Evolutionary conservation across 2,329 filamentous ascomycete genomes (phyloP).

Genomic region (Pseudogymnoascus sp.): DNA sequence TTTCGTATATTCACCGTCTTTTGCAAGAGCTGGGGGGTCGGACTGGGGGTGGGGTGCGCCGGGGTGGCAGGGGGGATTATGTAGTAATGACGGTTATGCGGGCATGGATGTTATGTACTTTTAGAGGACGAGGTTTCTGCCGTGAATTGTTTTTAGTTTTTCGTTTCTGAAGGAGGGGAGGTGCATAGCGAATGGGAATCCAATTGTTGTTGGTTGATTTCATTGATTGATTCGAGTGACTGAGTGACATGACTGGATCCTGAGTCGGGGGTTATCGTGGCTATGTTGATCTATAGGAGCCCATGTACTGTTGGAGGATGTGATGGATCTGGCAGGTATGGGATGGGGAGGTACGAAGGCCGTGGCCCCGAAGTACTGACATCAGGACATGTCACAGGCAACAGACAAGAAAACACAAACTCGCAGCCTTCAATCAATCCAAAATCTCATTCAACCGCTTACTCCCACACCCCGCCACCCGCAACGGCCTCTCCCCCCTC

Average conservation of each 20-base stretch:
- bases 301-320: neutral
- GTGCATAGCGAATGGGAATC: neutral
- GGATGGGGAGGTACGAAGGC: neutral
- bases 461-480: neutral
- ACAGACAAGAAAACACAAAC: neutral
- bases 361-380: neutral
- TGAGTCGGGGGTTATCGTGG: neutral
- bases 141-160: neutral
- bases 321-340: neutral
- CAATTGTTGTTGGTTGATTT: neutral
- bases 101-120: slow-evolving; percentile 6
- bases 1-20: slow-evolving; percentile 8
- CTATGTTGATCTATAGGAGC: neutral
- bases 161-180: neutral
- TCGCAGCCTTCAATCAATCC: neutral
- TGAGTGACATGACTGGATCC: neutral
- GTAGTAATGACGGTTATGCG: slow-evolving; percentile 4
- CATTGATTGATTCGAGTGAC: neutral
- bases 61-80: neutral
- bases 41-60: neutral
- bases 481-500: slow-evolving; percentile 18
- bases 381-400: neutral
- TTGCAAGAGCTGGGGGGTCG: slow-evolving; percentile 5
- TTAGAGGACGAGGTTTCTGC: slow-evolving; percentile 1
- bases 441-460: neutral